Percentiles rank a stretch among this genome's conserved stretches.
Evolutionary conservation across 805 yeast species (phyloP).

Genomic region (Saturnispora besseyi): DNA sequence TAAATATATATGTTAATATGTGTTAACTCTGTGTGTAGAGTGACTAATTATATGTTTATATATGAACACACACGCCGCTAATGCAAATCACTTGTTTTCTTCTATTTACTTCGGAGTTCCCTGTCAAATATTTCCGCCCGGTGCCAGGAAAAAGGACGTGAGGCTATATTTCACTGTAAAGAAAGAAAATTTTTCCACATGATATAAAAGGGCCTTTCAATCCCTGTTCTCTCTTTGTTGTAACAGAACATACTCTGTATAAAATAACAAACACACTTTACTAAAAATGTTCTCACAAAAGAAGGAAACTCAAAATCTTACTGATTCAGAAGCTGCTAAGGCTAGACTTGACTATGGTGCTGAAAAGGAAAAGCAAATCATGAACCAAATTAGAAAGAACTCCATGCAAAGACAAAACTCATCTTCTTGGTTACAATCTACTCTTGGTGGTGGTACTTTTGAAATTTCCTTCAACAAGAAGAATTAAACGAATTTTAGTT

Average conservation of each 20-base stretch:
- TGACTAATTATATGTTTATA: too few relatives aligned
- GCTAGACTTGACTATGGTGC: conserved; percentile 30
- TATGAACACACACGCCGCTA: too few relatives aligned
- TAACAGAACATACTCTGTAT: too few relatives aligned
- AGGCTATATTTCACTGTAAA: too few relatives aligned
- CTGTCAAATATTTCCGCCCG: not conserved
- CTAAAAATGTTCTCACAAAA: conserved; percentile 22
- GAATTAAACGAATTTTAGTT: conserved; percentile 3
- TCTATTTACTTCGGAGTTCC: not conserved
- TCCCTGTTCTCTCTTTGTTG: too few relatives aligned
- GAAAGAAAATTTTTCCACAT: too few relatives aligned
- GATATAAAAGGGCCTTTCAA: too few relatives aligned
- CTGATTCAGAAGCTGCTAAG: conserved; percentile 27
- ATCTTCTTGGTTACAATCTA: conserved; percentile 23
- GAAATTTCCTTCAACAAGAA: conserved; percentile 25
- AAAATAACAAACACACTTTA: too few relatives aligned
- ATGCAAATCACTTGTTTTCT: too few relatives aligned
- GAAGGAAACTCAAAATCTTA: conserved; percentile 23
- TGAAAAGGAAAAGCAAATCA: conserved; percentile 32
- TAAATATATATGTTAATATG: too few relatives aligned
- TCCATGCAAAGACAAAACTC: conserved; percentile 21
- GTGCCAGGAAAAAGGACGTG: too few relatives aligned
- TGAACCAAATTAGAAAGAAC: conserved; percentile 29
- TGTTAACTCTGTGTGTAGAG: too few relatives aligned
- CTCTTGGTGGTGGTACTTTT: conserved; percentile 26